Evolutionary conservation across 306 rosid genomes (phyloP).

Genomic region (Carpinus fangiana): DNA sequence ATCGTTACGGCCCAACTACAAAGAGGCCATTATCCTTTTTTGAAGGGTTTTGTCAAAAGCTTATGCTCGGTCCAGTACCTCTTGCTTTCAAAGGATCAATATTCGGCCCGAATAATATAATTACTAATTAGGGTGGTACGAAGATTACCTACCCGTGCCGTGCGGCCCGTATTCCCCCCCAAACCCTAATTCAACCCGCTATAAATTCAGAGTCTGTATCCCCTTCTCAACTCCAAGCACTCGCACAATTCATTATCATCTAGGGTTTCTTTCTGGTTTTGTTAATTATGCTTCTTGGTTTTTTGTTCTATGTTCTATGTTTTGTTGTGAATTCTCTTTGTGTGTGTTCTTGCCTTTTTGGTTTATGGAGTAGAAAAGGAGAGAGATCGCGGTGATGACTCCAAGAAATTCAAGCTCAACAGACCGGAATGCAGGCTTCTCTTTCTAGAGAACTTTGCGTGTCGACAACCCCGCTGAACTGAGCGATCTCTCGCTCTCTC

Average conservation of each 20-base stretch:
- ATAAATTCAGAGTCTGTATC: not conserved
- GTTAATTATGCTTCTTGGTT: too few relatives aligned
- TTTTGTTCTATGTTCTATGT: too few relatives aligned
- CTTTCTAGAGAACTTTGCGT: conserved; percentile 43
- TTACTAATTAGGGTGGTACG: too few relatives aligned
- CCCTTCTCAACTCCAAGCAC: too few relatives aligned
- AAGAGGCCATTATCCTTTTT: too few relatives aligned
- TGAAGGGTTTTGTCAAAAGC: too few relatives aligned
- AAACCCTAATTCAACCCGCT: not conserved
- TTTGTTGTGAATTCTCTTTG: not conserved
- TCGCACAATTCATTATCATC: not conserved
- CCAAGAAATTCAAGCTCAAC: conserved; percentile 94
- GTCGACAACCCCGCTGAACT: conserved; percentile 70
- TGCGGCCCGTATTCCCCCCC: not conserved
- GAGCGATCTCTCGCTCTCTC: conserved; percentile 40
- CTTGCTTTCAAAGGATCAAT: not conserved
- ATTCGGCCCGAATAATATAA: not conserved
- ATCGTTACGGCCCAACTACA: too few relatives aligned
- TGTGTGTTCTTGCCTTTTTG: not conserved
- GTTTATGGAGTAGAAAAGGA: not conserved
- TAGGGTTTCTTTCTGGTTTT: not conserved
- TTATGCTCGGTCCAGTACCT: too few relatives aligned
- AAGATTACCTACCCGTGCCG: not conserved
- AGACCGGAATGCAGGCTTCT: conserved; percentile 86
- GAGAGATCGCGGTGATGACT: conserved; percentile 52